Evolutionary conservation across 140 eudicot genomes (phyloP), one percentile per base, ranked within the genome.

Genomic region (Stevia rebaudiana): DNA sequence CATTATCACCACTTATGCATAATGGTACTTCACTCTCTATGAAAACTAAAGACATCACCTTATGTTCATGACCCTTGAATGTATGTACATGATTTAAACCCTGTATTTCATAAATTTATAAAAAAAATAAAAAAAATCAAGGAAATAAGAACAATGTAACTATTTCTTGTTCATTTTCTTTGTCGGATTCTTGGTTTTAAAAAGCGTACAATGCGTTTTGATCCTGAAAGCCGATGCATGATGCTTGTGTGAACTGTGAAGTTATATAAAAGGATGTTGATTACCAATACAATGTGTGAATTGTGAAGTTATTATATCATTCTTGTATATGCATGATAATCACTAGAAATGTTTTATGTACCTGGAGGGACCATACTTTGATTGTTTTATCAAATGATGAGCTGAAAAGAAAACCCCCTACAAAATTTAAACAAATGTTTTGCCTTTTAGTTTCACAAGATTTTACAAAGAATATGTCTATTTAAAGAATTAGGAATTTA

Each of bases 281-380:
- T 23, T 22, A 51, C 7, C 35, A 51, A 22, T 51, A 51, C 33
- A 51, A 22, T 22, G 50, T 15, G 3, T 28, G 33, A 28, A 4
- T 4, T 28, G 6, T 43, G 50, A 43, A 43, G 50, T 11, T 18
- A 49, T 8, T 49, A 11, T 19, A 24, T 54, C 30, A 43, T 43
- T 46, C 57, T 46, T 46, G 57, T 28, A 16, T 30, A 28, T 28
- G 41, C 28, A 54, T 28, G 61, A 40, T n/a, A 39, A 51, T 61
- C 23, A 71, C 22, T 18, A 71, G 33, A 41, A 47, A 53, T 44
- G 23, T 46, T 28, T 49, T 44, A 54, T 39, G 39, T 85, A 90
- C 97, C 95, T 90, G 81, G 61, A 90, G 82, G 73, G 97, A 90
- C 97, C 97, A 90, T 33, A 90, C 83, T 11, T 72, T 68, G 69